Conservation (phyloP, 305 asterid species). For the Lippia alba region DNA sequence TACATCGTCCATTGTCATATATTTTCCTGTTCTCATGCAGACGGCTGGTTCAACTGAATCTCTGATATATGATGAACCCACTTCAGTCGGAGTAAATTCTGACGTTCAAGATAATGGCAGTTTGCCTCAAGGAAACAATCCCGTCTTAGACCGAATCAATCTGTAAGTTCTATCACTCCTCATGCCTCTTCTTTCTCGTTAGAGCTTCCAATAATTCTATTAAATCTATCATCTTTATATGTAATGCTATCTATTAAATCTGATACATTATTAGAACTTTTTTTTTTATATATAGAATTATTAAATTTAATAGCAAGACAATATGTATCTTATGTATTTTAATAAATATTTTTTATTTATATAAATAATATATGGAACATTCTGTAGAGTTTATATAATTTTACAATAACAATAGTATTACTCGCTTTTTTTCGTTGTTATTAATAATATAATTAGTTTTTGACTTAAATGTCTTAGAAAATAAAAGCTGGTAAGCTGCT, state of each 20-base stretch:
- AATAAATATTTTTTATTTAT: too few relatives aligned
- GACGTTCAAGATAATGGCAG: constrained; percentile 39
- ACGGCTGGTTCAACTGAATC: constrained; percentile 34
- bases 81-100: constrained; percentile 38
- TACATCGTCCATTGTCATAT: neutral
- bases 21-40: constrained; percentile 34
- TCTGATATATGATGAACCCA: constrained; percentile 33
- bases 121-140: constrained; percentile 40
- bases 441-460: too few relatives aligned
- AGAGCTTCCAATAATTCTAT: neutral
- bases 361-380: too few relatives aligned
- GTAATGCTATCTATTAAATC: too few relatives aligned
- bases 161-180: constrained; percentile 57
- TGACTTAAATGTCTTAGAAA: too few relatives aligned
- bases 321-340: too few relatives aligned
- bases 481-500: too few relatives aligned
- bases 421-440: too few relatives aligned
- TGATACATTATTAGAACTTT: neutral
- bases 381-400: too few relatives aligned
- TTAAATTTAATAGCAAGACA: neutral
- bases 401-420: too few relatives aligned
- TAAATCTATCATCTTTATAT: neutral
- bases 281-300: too few relatives aligned
- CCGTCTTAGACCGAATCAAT: constrained; percentile 69
- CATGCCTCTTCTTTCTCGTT: neutral